phyloP scores from a whole-genome alignment of 176 grass and related monocot species.

The Eleusine indica region DNA sequence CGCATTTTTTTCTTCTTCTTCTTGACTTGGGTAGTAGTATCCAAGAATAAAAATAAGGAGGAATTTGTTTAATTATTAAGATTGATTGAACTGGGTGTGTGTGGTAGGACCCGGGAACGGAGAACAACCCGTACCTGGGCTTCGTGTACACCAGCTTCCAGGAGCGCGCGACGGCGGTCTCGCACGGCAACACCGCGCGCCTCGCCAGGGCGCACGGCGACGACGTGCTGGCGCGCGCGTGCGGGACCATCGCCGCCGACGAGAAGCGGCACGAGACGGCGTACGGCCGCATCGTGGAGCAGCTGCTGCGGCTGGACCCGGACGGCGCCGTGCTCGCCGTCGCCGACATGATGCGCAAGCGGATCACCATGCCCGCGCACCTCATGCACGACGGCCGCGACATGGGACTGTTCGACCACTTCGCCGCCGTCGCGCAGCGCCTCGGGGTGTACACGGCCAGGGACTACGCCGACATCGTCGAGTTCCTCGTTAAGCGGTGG shows the following conservation, averaged over 20 bases:
- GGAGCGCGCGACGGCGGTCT: slow-evolving; percentile 86
- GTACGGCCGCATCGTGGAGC: slow-evolving; percentile 80
- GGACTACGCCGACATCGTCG: slow-evolving; percentile 89
- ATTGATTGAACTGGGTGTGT: background rate
- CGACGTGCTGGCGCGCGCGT: slow-evolving; percentile 68
- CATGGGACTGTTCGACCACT: slow-evolving; percentile 72
- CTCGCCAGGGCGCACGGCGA: slow-evolving; percentile 71
- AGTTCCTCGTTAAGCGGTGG: slow-evolving; percentile 81
- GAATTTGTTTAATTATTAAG: too few species aligned
- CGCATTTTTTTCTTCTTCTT: background rate
- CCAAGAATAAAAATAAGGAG: too few species aligned
- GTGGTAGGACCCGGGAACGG: slow-evolving; percentile 68
- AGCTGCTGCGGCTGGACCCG: slow-evolving; percentile 78
- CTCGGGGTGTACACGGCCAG: slow-evolving; percentile 76
- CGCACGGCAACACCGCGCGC: slow-evolving; percentile 90
- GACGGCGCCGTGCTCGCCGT: slow-evolving; percentile 78
- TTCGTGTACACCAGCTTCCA: slow-evolving; percentile 99
- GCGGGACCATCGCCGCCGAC: slow-evolving; percentile 88
- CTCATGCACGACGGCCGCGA: slow-evolving; percentile 95
- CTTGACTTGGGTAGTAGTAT: too few species aligned
- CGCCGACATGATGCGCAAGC: slow-evolving; percentile 97
- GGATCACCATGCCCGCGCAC: slow-evolving; percentile 97
- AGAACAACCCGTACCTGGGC: slow-evolving; percentile 94
- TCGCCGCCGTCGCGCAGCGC: slow-evolving; percentile 73
- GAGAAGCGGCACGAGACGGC: slow-evolving; percentile 98